A percentile compares a stretch with the other conserved stretches of the same genome.
Evolutionary conservation across 495 filamentous ascomycete species (phyloP).

Genomic region (Parathielavia appendiculata): DNA sequence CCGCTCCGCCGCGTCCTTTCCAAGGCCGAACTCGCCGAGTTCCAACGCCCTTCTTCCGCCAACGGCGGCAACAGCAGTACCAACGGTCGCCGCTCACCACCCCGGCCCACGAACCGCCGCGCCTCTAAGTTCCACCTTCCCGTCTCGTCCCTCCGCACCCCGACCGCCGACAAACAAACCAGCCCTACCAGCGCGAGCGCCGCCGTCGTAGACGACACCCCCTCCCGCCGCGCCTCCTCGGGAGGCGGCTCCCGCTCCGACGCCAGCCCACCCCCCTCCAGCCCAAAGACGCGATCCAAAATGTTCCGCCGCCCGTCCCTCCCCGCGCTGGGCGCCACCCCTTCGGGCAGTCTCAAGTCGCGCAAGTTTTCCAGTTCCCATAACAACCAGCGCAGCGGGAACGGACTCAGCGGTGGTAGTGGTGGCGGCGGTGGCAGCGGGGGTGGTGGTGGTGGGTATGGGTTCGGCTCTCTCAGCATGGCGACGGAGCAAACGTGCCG

Average conservation of each 20-base stretch:
- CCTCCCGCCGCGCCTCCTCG: constrained; percentile 37
- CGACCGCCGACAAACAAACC: constrained; percentile 31
- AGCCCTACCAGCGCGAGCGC: constrained; percentile 30
- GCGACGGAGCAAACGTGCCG: constrained; percentile 77
- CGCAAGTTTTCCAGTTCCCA: constrained; percentile 30
- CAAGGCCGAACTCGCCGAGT: constrained; percentile 69
- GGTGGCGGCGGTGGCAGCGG: not conserved
- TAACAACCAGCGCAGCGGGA: constrained; percentile 13
- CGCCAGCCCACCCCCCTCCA: constrained; percentile 44
- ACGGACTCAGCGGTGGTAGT: not conserved
- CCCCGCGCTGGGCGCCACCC: constrained; percentile 52
- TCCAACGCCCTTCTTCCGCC: constrained; percentile 53
- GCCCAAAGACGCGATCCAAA: constrained; percentile 37
- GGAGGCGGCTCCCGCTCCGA: constrained; percentile 27
- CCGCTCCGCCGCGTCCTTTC: constrained; percentile 72
- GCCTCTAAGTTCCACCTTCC: constrained; percentile 37
- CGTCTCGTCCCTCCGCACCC: constrained; percentile 31
- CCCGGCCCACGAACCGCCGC: constrained; percentile 44
- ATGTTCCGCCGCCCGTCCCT: constrained; percentile 49
- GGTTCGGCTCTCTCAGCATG: constrained; percentile 62
- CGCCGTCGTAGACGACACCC: constrained; percentile 33
- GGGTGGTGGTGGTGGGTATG: constrained; percentile 23
- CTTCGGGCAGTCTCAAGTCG: constrained; percentile 48
- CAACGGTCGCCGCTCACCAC: constrained; percentile 58
- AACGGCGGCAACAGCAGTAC: not conserved